phyloP scores from a whole-genome alignment of 1,284 basidiomycete species.

The Puccinia novopanici region DNA sequence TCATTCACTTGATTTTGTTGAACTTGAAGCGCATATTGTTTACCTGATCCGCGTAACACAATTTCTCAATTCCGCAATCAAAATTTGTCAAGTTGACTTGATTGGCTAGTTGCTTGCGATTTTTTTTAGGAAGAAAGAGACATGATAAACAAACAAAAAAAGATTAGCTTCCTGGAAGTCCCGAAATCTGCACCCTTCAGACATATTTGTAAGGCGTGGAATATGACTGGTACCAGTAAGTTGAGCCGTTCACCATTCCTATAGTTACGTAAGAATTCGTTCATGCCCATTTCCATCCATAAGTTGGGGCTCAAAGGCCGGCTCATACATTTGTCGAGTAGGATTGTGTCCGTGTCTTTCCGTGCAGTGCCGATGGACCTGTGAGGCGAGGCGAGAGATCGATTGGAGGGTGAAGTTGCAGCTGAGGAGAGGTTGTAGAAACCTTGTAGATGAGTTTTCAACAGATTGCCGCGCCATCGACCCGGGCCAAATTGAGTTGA shows the following conservation, averaged over 20 bases:
- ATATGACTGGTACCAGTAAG: conserved; percentile 19
- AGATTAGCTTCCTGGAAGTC: neutral
- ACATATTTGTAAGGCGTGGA: neutral
- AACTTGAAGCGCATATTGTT: too few relatives aligned
- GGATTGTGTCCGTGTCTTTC: conserved; percentile 28
- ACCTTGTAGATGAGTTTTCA: conserved; percentile 5
- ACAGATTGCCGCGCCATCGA: neutral
- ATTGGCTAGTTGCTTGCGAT: conserved; percentile 37
- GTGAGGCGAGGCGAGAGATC: neutral
- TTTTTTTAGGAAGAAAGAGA: conserved; percentile 2
- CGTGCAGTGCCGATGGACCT: neutral
- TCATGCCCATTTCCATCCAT: conserved; percentile 42
- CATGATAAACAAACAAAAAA: neutral
- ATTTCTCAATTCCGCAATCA: conserved; percentile 46
- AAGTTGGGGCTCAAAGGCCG: conserved; percentile 37
- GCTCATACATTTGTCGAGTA: conserved; percentile 36
- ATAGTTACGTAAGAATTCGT: conserved; percentile 40
- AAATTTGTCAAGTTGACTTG: conserved; percentile 41
- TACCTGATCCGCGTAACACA: conserved; percentile 47
- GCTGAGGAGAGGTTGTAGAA: neutral
- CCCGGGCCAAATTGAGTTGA: neutral
- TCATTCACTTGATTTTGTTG: neutral
- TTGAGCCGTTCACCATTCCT: conserved; percentile 30
- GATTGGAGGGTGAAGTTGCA: conserved; percentile 9
- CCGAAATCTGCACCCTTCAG: neutral